phyloP scores from a whole-genome alignment of 441 rosid species.

The Lepidium campestre region DNA sequence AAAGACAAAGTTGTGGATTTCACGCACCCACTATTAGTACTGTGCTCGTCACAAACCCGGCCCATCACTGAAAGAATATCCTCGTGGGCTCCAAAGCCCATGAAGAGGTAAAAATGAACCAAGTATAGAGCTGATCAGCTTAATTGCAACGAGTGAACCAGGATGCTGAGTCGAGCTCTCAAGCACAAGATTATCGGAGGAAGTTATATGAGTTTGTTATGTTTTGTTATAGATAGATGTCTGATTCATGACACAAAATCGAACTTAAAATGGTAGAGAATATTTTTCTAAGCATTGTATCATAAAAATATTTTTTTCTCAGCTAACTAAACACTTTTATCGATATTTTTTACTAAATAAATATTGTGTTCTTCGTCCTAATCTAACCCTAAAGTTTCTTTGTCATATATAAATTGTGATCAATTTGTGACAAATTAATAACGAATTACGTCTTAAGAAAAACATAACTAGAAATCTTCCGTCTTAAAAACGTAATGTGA shows the following conservation, averaged over 20 bases:
- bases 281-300: too few species aligned
- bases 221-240: too few species aligned
- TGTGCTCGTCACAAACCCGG: too few species aligned
- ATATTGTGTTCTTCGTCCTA: background rate
- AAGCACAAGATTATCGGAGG: too few species aligned
- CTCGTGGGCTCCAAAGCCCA: too few species aligned
- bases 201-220: background rate
- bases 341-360: background rate
- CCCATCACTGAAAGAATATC: too few species aligned
- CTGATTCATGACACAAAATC: background rate
- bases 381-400: background rate
- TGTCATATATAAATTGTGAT: background rate
- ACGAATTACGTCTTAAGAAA: background rate
- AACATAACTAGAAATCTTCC: background rate
- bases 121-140: too few species aligned
- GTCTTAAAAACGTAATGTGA: constrained; percentile 7
- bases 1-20: too few species aligned
- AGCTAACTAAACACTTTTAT: background rate
- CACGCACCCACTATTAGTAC: too few species aligned
- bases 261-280: background rate
- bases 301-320: background rate
- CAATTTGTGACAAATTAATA: background rate
- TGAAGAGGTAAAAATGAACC: too few species aligned
- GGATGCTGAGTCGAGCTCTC: too few species aligned
- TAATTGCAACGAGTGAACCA: too few species aligned